Percentiles rank a stretch among this genome's conserved stretches.
These are phyloP conservation scores for Conoideocrella luteorostrata DNA, from an alignment of 2,329 filamentous ascomycete genomes.

Conservation along the genomic window DNA sequence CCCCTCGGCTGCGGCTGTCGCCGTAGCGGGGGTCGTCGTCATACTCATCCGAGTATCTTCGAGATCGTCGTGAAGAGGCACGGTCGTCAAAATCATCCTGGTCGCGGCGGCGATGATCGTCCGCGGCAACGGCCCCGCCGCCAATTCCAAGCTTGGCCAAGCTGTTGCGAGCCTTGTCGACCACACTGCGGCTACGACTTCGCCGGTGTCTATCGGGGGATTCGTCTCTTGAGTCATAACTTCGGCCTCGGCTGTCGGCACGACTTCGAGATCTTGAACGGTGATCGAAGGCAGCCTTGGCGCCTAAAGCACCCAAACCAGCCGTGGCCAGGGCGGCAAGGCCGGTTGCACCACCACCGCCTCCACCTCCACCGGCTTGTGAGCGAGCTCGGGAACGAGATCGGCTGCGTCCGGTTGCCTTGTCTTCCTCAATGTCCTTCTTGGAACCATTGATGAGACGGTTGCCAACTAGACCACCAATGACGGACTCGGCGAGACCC, in stretches of 20 bases:
- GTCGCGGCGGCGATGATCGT: conserved; percentile 33
- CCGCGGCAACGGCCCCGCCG: conserved; percentile 32
- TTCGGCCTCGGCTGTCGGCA: conserved; percentile 40
- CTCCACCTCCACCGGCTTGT: conserved; percentile 33
- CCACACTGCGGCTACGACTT: conserved; percentile 59
- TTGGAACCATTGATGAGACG: conserved; percentile 75
- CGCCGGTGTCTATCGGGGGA: conserved; percentile 37
- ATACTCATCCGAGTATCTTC: conserved; percentile 38
- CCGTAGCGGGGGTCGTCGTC: conserved; percentile 39
- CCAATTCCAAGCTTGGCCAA: conserved; percentile 57
- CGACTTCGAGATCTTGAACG: conserved; percentile 47
- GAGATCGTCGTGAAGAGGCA: conserved; percentile 28
- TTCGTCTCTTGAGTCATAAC: conserved; percentile 34
- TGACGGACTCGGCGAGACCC: conserved; percentile 77
- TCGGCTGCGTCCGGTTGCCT: conserved; percentile 55
- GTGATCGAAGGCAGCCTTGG: conserved; percentile 52
- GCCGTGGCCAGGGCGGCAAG: conserved; percentile 59
- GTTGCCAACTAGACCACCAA: conserved; percentile 82
- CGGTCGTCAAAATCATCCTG: conserved; percentile 40
- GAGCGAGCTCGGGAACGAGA: conserved; percentile 63
- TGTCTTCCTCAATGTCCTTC: conserved; percentile 58
- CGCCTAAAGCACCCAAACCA: conserved; percentile 53
- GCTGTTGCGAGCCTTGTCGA: conserved; percentile 54
- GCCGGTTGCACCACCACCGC: conserved; percentile 39
- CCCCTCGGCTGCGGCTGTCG: conserved; percentile 22